Percentiles rank a stretch among this genome's conserved stretches.
phyloP scores from a whole-genome alignment of 441 rosid species.

The Rhodomyrtus psidioides region DNA sequence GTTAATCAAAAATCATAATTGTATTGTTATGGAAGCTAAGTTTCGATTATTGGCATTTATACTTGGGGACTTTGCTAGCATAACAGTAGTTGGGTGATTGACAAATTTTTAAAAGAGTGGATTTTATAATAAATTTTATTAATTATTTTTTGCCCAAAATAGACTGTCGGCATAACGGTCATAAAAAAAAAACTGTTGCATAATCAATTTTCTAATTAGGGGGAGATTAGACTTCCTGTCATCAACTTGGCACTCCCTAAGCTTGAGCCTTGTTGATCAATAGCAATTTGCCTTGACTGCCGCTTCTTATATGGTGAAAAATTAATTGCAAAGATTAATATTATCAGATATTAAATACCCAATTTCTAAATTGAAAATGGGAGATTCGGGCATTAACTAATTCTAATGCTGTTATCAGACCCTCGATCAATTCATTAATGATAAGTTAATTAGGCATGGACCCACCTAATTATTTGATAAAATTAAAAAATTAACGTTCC shows the following conservation, averaged over 20 bases:
- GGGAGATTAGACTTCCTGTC: not conserved
- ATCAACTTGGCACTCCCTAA: not conserved
- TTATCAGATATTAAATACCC: not conserved
- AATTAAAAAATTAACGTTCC: not conserved
- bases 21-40: not conserved
- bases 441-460: not conserved
- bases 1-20: not conserved
- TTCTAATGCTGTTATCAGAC: not conserved
- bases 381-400: not conserved
- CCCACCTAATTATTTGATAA: not conserved
- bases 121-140: too few species aligned
- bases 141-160: too few species aligned
- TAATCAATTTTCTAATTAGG: too few species aligned
- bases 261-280: not conserved
- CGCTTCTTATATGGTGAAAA: not conserved
- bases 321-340: not conserved
- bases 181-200: too few species aligned
- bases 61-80: too few species aligned
- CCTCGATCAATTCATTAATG: not conserved
- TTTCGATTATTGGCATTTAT: not conserved
- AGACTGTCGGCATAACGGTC: too few species aligned
- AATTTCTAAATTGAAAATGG: not conserved
- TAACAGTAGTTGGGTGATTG: too few species aligned
- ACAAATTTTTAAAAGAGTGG: too few species aligned
- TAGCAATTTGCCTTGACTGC: not conserved